Percentiles rank a stretch among this genome's conserved stretches.
These are phyloP conservation scores for Phytophthora nicotianae DNA, from an alignment of 352 stramenopile species.

Conservation along the genomic window DNA sequence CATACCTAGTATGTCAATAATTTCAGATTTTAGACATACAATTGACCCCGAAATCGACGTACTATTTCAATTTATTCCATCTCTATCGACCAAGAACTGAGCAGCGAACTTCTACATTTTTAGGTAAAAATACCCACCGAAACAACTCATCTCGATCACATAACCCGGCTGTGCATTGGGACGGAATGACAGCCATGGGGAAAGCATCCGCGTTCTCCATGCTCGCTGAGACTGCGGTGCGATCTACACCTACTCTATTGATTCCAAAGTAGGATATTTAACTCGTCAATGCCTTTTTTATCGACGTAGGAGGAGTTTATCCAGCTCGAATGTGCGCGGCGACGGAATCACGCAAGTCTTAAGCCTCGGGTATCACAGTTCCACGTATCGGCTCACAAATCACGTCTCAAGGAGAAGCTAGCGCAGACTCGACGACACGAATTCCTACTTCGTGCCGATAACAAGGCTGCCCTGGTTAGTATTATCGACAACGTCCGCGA, in stretches of 20 bases:
- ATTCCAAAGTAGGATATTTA: not conserved
- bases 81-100: too few relatives aligned
- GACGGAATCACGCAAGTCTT: constrained; percentile 50
- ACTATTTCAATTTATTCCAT: not conserved
- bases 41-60: not conserved
- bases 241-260: not conserved
- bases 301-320: constrained; percentile 62
- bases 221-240: constrained; percentile 46
- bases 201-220: constrained; percentile 36
- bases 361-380: constrained; percentile 58
- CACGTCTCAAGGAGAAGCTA: constrained; percentile 50
- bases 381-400: constrained; percentile 38
- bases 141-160: not conserved
- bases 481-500: constrained; percentile 52
- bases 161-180: not conserved
- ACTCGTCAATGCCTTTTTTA: not conserved
- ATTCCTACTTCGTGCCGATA: constrained; percentile 60
- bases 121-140: constrained; percentile 1
- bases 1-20: too few relatives aligned
- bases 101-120: not conserved
- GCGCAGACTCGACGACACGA: constrained; percentile 51
- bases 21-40: too few relatives aligned
- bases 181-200: not conserved
- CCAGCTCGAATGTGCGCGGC: constrained; percentile 56
- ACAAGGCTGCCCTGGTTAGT: constrained; percentile 45